Percentiles rank a stretch among this genome's conserved stretches.
Evolutionary conservation across 495 filamentous ascomycete species (phyloP).

Genomic region (Schizothecium vesticola): DNA sequence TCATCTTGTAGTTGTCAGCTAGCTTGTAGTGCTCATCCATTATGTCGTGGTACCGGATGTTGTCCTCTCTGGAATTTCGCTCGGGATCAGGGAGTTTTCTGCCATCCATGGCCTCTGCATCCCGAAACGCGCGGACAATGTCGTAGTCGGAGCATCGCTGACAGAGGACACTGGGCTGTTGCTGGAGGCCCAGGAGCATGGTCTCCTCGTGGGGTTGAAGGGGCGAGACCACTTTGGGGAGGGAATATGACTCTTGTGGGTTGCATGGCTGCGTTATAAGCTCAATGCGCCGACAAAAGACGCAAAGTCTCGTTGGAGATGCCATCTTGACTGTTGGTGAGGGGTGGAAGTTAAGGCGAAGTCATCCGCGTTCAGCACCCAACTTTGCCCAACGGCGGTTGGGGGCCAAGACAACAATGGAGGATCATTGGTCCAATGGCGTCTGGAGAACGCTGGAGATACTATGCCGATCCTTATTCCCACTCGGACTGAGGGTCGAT

Average conservation of each 20-base stretch:
- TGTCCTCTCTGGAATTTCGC: not conserved
- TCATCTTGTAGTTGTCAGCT: not conserved
- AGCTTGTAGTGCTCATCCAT: not conserved
- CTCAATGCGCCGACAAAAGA: constrained; percentile 12
- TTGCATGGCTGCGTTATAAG: not conserved
- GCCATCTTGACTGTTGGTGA: no score
- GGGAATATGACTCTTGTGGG: not conserved
- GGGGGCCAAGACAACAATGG: no score
- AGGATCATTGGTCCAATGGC: no score
- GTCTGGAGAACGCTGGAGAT: no score
- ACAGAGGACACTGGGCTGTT: constrained; percentile 9
- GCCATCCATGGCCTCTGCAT: not conserved
- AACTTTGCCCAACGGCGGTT: no score
- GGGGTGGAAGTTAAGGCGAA: no score
- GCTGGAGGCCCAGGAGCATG: not conserved
- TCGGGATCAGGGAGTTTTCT: not conserved
- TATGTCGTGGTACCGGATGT: not conserved
- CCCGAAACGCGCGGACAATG: not conserved
- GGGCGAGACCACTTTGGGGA: not conserved
- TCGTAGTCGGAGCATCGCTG: constrained; percentile 11
- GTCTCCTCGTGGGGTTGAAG: not conserved
- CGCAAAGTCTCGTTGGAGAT: constrained; percentile 2
- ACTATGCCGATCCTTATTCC: no score
- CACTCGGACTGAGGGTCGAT: no score
- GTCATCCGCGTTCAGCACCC: no score